Evolutionary conservation across 306 rosid genomes (phyloP).

Genomic region (Vigna hirtella): DNA sequence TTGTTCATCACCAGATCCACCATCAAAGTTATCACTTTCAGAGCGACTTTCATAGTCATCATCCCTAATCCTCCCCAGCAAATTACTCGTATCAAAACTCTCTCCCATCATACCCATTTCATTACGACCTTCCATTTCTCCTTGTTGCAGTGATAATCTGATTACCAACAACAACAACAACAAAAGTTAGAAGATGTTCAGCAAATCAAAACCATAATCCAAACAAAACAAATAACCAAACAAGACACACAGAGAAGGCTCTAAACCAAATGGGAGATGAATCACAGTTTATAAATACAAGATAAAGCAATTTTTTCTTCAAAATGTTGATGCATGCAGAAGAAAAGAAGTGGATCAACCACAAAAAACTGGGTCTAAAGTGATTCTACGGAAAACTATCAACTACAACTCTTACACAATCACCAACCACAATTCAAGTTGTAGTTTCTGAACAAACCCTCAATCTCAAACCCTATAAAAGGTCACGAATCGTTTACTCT

Average conservation of each 20-base stretch:
- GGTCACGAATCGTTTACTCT: constrained; percentile 19
- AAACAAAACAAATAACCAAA: constrained; percentile 7
- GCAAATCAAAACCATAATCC: constrained; percentile 21
- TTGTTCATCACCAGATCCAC: constrained; percentile 80
- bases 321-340: constrained; percentile 42
- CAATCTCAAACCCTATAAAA: constrained; percentile 49
- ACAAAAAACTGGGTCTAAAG: constrained; percentile 41
- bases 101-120: constrained; percentile 67
- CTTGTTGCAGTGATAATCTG: constrained; percentile 49
- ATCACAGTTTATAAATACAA: constrained; percentile 52
- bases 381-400: constrained; percentile 45
- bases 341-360: constrained; percentile 45
- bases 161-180: constrained; percentile 20
- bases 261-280: constrained; percentile 2
- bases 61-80: constrained; percentile 67
- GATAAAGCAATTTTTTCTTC: constrained; percentile 47
- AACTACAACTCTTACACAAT: constrained; percentile 46
- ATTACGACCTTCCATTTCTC: constrained; percentile 72
- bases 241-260: neutral
- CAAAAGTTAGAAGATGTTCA: neutral
- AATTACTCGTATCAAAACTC: constrained; percentile 55
- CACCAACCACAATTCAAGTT: constrained; percentile 39
- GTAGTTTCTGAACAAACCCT: constrained; percentile 54
- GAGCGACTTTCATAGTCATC: constrained; percentile 89
- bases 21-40: constrained; percentile 82